Percentiles rank a stretch among this genome's conserved stretches.
Evolutionary conservation across 2,329 filamentous ascomycete species (phyloP).

Genomic region (Teratosphaeria nubilosa): DNA sequence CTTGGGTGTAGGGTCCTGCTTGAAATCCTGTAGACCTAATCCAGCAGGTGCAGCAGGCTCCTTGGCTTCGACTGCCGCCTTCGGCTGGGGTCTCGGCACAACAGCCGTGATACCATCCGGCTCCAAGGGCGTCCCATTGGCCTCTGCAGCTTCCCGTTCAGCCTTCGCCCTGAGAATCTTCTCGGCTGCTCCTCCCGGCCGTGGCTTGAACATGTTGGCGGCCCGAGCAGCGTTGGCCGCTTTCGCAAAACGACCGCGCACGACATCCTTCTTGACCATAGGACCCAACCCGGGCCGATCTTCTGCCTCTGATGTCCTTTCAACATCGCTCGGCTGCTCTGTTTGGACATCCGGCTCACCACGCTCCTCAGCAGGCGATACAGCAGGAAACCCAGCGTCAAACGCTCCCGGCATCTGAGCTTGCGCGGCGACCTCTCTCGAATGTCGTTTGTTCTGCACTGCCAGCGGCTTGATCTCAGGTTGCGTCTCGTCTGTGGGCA

Average conservation of each 20-base stretch:
- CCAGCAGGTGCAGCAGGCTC: conserved; percentile 1
- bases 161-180: conserved; percentile 50
- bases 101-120: conserved; percentile 86
- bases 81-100: conserved; percentile 59
- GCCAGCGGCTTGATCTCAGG: conserved; percentile 1
- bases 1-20: conserved; percentile 6
- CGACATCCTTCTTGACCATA: conserved; percentile 77
- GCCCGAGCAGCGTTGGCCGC: conserved; percentile 51
- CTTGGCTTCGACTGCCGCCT: not conserved
- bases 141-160: conserved; percentile 43
- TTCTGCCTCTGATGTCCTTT: conserved; percentile 31
- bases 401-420: conserved; percentile 5
- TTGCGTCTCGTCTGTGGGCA: not conserved
- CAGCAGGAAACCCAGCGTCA: conserved; percentile 4
- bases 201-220: conserved; percentile 69
- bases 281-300: conserved; percentile 72
- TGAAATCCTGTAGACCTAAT: not conserved
- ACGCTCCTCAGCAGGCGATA: conserved; percentile 12
- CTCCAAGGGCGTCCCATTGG: conserved; percentile 35
- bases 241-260: conserved; percentile 65
- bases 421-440: not conserved
- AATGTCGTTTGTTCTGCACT: not conserved
- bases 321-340: not conserved
- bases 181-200: conserved; percentile 76
- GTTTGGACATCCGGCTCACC: conserved; percentile 18